Evolutionary conservation across 129 eudicot species (phyloP), one percentile per base, ranked within the genome.

Genomic region (Rutidosis leptorrhynchoides): DNA sequence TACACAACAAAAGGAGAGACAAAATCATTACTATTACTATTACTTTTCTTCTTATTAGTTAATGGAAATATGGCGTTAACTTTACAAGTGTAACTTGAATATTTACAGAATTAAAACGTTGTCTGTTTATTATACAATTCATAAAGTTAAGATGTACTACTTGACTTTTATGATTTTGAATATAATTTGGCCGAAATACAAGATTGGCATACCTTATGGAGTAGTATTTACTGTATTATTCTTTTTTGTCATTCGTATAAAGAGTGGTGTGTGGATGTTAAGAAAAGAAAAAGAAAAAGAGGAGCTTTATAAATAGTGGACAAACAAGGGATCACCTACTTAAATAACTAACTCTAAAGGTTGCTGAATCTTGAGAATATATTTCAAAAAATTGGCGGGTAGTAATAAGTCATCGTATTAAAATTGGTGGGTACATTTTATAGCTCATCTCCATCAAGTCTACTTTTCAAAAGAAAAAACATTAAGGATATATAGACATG

Each of bases 271-370:
- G 10, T 35, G 10, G 43, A 7, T 35, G 10, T 1, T 12, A 35
- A 1, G n/a, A 20, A 52, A 3, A 6, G 1, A 8, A 1, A 12
- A 9, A 46, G 54, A 1, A 11, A 46, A n/a, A 46, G n/a, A n/a
- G n/a, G n/a, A 11, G n/a, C 20, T 3, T 2, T 46, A 46, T 11
- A 5, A 11, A 46, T 11, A 78, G 75, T 51, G 67, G 77, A 79
- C 65, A 74, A 70, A 14, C 55, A 11, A 53, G 62, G 74, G 56
- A 20, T 77, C 65, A 73, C 77, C 77, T 68, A 73, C 51, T 62
- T 57, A 17, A 3, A n/a, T 27, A 69, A 62, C 67, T 62, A 35
- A 35, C 51, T 33, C 51, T 32, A 61, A 61, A 20, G 23, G 15
- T 42, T 24, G 12, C 23, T 43, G 55, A 46, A 42, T 24, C 32